Evolutionary conservation across 129 eudicot species (phyloP).

Genomic region (Daucus carota): DH1_v3.0 NC_030389.2:37370501-37371000

Average conservation of each 20-base stretch:
- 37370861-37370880: neutral
- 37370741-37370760: neutral
- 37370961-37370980: neutral
- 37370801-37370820: neutral
- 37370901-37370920: neutral
- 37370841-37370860: neutral
- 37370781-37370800: neutral
- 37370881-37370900: neutral
- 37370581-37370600: neutral
- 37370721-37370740: neutral
- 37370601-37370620: neutral
- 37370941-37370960: neutral
- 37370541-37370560: slow-evolving; percentile 7
- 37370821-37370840: neutral
- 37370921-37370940: neutral
- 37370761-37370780: neutral
- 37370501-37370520: slow-evolving; percentile 67
- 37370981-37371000: neutral
- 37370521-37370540: slow-evolving; percentile 79
- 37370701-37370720: neutral
- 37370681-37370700: neutral
- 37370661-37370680: neutral
- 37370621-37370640: neutral
- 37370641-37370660: neutral
- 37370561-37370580: neutral